Evolutionary conservation across 306 rosid genomes (phyloP).

Genomic region (Cucumis hystrix): DNA sequence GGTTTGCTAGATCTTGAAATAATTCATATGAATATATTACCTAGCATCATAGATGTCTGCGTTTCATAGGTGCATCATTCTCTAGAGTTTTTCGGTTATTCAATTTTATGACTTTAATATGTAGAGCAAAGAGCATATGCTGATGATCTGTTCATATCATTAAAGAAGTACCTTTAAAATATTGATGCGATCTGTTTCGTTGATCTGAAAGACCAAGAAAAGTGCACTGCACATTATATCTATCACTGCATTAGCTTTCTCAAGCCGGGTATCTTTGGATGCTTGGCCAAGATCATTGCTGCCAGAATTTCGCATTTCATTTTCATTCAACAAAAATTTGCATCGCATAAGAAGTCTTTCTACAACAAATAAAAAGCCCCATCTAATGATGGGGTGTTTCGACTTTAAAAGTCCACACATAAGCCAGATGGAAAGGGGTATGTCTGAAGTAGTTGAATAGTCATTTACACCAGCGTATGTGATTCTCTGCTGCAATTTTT

Average conservation of each 20-base stretch:
- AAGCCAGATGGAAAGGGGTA: constrained; percentile 64
- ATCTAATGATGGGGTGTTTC: constrained; percentile 56
- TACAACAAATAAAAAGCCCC: constrained; percentile 89
- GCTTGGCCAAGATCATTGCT: constrained; percentile 30
- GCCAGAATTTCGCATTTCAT: constrained; percentile 41
- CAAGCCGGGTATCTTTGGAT: constrained; percentile 56
- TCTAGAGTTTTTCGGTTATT: not conserved
- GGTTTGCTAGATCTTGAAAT: not conserved
- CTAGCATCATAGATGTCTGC: not conserved
- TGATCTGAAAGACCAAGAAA: constrained; percentile 66
- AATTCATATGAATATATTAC: not conserved
- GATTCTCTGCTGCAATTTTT: constrained; percentile 59
- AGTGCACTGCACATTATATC: constrained; percentile 90
- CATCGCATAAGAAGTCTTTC: constrained; percentile 96
- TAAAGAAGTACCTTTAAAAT: constrained; percentile 67
- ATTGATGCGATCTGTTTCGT: constrained; percentile 85
- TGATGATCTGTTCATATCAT: constrained; percentile 4
- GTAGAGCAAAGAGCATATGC: not conserved
- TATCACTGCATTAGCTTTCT: constrained; percentile 86
- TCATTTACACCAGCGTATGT: constrained; percentile 53
- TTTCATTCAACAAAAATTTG: constrained; percentile 88
- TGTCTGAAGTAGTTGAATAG: constrained; percentile 48
- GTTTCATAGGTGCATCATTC: not conserved
- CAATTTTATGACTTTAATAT: not conserved
- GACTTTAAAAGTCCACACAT: constrained; percentile 96